These are phyloP conservation scores for Cladosporium sp. DNA, from an alignment of 2,329 filamentous ascomycete genomes.

Conservation along the genomic window DNA sequence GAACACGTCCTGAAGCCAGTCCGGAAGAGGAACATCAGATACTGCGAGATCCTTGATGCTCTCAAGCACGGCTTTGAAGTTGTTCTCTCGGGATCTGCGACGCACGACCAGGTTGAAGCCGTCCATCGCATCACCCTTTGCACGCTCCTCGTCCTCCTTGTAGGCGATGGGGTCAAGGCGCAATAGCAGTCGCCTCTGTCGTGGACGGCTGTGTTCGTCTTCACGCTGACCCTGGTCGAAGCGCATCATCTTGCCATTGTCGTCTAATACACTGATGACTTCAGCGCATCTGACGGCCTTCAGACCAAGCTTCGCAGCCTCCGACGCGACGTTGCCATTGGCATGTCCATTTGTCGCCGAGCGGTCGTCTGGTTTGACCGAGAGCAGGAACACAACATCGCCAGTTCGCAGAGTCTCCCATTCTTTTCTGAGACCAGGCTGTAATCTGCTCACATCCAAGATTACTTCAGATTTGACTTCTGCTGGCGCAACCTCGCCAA, in stretches of 20 bases:
- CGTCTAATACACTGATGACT: slow-evolving; percentile 81
- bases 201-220: slow-evolving; percentile 64
- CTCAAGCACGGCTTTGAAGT: slow-evolving; percentile 91
- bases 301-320: slow-evolving; percentile 61
- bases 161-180: slow-evolving; percentile 80
- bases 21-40: slow-evolving; percentile 80
- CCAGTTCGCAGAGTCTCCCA: slow-evolving; percentile 88
- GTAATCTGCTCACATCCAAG: slow-evolving; percentile 79
- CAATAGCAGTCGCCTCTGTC: slow-evolving; percentile 71
- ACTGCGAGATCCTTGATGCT: slow-evolving; percentile 85
- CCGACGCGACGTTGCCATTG: slow-evolving; percentile 54
- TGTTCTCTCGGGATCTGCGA: slow-evolving; percentile 86
- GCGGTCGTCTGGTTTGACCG: slow-evolving; percentile 65
- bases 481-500: slow-evolving; percentile 82
- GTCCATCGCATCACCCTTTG: slow-evolving; percentile 76
- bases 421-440: slow-evolving; percentile 73
- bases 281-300: slow-evolving; percentile 77
- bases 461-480: slow-evolving; percentile 83
- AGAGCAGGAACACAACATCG: slow-evolving; percentile 86
- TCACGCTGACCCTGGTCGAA: slow-evolving; percentile 54
- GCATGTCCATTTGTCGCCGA: slow-evolving; percentile 57
- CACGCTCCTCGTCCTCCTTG: slow-evolving; percentile 70
- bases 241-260: slow-evolving; percentile 73
- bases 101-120: slow-evolving; percentile 83
- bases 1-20: slow-evolving; percentile 96